Percentiles rank a stretch among this genome's conserved stretches.
Evolutionary conservation across 2,329 filamentous ascomycete genomes (phyloP).

Genomic region (Pyrenochaeta sp.): DNA sequence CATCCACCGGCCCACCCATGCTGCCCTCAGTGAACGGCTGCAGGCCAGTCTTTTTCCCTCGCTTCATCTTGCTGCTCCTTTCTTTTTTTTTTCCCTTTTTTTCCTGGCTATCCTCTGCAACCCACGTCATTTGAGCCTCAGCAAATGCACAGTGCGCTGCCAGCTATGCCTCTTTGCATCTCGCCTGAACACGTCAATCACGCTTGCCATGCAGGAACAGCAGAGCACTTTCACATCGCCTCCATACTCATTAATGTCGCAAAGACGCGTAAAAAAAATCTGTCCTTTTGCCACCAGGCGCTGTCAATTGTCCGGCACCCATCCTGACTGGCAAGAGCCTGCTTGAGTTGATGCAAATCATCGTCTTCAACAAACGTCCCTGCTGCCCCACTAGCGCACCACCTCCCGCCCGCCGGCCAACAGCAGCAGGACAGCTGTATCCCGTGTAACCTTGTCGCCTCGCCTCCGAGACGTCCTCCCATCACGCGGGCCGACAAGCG

Average conservation of each 20-base stretch:
- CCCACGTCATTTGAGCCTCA: slow-evolving; percentile 25
- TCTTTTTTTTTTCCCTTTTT: too few species aligned
- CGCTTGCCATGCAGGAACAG: slow-evolving; percentile 48
- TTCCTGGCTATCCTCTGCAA: slow-evolving; percentile 14
- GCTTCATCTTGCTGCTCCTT: slow-evolving; percentile 23
- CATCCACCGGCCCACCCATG: neutral
- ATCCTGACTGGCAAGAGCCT: slow-evolving; percentile 28
- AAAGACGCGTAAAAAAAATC: slow-evolving; percentile 39
- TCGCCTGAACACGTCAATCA: slow-evolving; percentile 46
- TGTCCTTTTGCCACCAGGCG: slow-evolving; percentile 36
- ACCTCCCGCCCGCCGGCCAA: slow-evolving; percentile 31
- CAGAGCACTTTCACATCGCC: slow-evolving; percentile 34
- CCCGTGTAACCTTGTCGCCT: slow-evolving; percentile 40
- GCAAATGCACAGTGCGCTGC: slow-evolving; percentile 9
- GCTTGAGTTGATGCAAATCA: slow-evolving; percentile 30
- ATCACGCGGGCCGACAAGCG: slow-evolving; percentile 32
- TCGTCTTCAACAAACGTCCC: slow-evolving; percentile 28
- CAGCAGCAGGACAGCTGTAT: slow-evolving; percentile 46
- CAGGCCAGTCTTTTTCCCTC: slow-evolving; percentile 24
- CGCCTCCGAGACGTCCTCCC: slow-evolving; percentile 23
- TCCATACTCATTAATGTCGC: slow-evolving; percentile 40
- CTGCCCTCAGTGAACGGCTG: slow-evolving; percentile 25
- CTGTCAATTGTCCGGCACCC: slow-evolving; percentile 16
- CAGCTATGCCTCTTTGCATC: slow-evolving; percentile 22
- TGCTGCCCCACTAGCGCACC: slow-evolving; percentile 29